phyloP scores from a whole-genome alignment of 257 asterid genomes.

The Scutellaria baicalensis region DNA sequence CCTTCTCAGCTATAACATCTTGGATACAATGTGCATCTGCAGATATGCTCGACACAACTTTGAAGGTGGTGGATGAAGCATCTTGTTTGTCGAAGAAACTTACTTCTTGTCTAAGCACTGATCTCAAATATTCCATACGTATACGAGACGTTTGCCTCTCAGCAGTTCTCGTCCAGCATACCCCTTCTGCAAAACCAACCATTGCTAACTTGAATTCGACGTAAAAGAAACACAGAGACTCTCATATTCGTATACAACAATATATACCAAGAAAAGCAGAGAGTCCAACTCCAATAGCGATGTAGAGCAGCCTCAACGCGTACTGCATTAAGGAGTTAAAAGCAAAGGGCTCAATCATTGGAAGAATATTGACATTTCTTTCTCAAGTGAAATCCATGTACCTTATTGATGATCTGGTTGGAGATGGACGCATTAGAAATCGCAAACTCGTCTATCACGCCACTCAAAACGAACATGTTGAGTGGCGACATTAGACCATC shows the following conservation, averaged over 20 bases:
- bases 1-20: slow-evolving; percentile 77
- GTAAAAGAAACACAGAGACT: not conserved
- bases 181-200: slow-evolving; percentile 37
- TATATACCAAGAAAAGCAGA: slow-evolving; percentile 73
- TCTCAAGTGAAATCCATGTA: not conserved
- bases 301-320: slow-evolving; percentile 52
- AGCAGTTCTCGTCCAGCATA: slow-evolving; percentile 80
- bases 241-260: not conserved
- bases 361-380: not conserved
- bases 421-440: slow-evolving; percentile 26
- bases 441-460: slow-evolving; percentile 47
- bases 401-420: slow-evolving; percentile 49
- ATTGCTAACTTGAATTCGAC: too few species aligned
- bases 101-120: slow-evolving; percentile 72
- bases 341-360: not conserved
- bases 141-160: slow-evolving; percentile 71
- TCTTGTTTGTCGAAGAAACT: slow-evolving; percentile 57
- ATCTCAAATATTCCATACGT: slow-evolving; percentile 51
- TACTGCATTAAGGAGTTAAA: slow-evolving; percentile 31
- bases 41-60: slow-evolving; percentile 63
- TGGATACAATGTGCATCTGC: slow-evolving; percentile 62
- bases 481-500: slow-evolving; percentile 76
- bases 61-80: slow-evolving; percentile 52
- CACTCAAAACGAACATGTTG: slow-evolving; percentile 47
- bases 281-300: slow-evolving; percentile 63